A percentile compares a stretch with the other conserved stretches of the same genome.
These are phyloP conservation scores for Trichoderma sp. DNA, from an alignment of 2,329 filamentous ascomycete species.

Conservation along the genomic window DNA sequence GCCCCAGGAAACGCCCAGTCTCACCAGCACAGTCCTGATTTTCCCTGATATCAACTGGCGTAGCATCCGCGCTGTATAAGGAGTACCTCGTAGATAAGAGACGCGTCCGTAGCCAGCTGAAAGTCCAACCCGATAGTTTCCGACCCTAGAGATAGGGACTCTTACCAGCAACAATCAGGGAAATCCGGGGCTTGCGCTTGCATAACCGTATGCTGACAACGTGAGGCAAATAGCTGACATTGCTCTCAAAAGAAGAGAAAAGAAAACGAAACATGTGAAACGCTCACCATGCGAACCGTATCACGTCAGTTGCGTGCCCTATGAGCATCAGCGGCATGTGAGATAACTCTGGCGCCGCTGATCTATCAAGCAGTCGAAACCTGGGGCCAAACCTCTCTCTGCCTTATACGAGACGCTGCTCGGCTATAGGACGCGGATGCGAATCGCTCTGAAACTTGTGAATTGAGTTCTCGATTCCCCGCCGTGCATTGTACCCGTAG, in stretches of 20 bases:
- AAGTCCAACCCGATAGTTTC: slow-evolving; percentile 10
- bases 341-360: slow-evolving; percentile 21
- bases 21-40: neutral
- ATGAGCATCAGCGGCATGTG: slow-evolving; percentile 21
- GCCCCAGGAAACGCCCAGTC: neutral
- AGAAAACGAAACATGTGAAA: slow-evolving; percentile 12
- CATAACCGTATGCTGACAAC: slow-evolving; percentile 7
- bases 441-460: neutral
- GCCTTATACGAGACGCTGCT: too few relatives aligned
- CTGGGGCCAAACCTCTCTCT: neutral
- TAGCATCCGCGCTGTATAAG: neutral
- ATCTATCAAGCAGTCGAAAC: neutral
- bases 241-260: neutral
- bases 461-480: neutral
- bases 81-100: neutral
- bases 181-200: slow-evolving; percentile 14
- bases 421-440: too few relatives aligned
- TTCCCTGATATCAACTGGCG: neutral
- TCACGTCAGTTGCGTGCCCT: slow-evolving; percentile 10
- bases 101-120: neutral
- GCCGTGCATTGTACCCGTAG: neutral
- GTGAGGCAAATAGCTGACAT: neutral
- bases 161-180: neutral
- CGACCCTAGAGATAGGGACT: neutral
- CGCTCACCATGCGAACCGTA: neutral